Base-by-base conservation (phyloP, 768 basidiomycete species). In the Hericium alpestre region DNA sequence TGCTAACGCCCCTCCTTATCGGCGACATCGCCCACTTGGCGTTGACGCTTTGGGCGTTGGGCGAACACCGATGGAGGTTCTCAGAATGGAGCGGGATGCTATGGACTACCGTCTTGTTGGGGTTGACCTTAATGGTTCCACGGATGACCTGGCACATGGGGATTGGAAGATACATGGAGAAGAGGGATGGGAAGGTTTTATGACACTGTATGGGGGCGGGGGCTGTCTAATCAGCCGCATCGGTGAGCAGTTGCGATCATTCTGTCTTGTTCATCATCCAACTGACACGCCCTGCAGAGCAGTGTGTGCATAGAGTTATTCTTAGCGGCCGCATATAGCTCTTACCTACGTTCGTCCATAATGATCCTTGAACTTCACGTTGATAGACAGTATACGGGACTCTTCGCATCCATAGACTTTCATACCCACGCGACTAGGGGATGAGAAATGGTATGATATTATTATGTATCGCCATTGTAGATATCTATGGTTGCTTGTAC, bases 81-180 rank as follows among this genome's bases (percentile, higher is more conserved):
- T 64, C 67, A 46, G 75, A 71, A 23, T 90, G 87, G 87, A 80
- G 73, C 60, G 79, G 82, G 0, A 83, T 86, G 79, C 66, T 88
- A 18, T 86, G 84, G 81, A 72, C 77, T 5, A 89, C 86, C 0
- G 65, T 88, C 16, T 50, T 82, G 15, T 65, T 85, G 12, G 87
- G 87, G 0, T 61, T 87, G 38, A 78, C 78, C 13, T 67, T 90
- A 52, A 71, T 89, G 76, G 68, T 89, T 50, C 87, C 88, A 11
- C 77, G 88, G 23, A 65, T 86, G 18, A 76, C 80, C 60, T 90
- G 88, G 88, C 82, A 86, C 66, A 62, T 87, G 51, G 88, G 88
- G 9, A 72, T 90, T 54, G 86, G 84, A 57, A 77, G 88, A 51
- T 90, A 88, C 67, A 80, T 83, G 12, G 80, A 89, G 64, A 69